Evolutionary conservation across 192 early-diverging fungal genomes (phyloP).

Genomic region (Oehlia diaphana): DNA sequence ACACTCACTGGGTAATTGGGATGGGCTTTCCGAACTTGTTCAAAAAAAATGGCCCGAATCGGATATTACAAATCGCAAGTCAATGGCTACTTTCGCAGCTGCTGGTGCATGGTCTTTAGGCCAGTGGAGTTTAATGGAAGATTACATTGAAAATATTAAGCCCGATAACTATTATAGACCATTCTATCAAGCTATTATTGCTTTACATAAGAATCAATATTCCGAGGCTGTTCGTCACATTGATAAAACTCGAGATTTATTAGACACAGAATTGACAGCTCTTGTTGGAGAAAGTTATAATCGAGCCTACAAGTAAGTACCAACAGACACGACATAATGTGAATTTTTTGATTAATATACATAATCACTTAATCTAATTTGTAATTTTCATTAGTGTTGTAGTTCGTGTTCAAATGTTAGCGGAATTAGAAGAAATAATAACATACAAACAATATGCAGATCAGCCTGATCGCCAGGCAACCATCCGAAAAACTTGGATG

Average conservation of each 20-base stretch:
- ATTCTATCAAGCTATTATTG: slow-evolving; percentile 86
- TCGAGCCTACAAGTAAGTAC: slow-evolving; percentile 75
- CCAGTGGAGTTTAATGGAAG: slow-evolving; percentile 87
- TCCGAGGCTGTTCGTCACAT: slow-evolving; percentile 74
- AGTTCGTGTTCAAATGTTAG: slow-evolving; percentile 96
- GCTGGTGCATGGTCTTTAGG: slow-evolving; percentile 91
- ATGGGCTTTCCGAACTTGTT: slow-evolving; percentile 72
- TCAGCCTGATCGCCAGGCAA: slow-evolving; percentile 68
- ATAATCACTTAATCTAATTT: slow-evolving; percentile 17
- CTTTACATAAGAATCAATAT: slow-evolving; percentile 78
- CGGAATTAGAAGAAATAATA: slow-evolving; percentile 96
- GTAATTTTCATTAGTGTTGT: slow-evolving; percentile 42
- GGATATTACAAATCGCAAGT: slow-evolving; percentile 61
- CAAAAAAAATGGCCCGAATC: slow-evolving; percentile 75
- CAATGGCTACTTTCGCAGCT: slow-evolving; percentile 85
- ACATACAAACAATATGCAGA: slow-evolving; percentile 82
- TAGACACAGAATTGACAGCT: slow-evolving; percentile 85
- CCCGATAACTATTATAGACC: slow-evolving; percentile 77
- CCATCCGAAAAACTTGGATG: slow-evolving; percentile 90
- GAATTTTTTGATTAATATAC: neutral
- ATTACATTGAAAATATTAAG: slow-evolving; percentile 81
- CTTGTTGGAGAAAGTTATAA: slow-evolving; percentile 92
- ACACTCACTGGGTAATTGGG: slow-evolving; percentile 93
- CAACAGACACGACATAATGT: too few relatives aligned
- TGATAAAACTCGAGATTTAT: slow-evolving; percentile 73